Evolutionary conservation across 208 protist genomes (phyloP).

Genomic region (Trichomonas tenax): DNA sequence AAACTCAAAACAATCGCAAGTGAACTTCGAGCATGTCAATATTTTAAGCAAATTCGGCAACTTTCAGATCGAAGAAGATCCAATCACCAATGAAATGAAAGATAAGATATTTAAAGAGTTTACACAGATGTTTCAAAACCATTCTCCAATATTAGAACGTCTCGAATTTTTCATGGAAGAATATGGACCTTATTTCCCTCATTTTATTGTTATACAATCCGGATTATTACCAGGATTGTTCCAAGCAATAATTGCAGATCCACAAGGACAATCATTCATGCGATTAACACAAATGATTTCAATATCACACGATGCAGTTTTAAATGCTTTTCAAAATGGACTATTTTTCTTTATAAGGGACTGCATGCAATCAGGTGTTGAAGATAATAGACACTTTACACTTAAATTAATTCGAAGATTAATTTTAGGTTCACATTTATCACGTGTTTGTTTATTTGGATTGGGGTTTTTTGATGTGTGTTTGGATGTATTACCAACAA

Average conservation of each 20-base stretch:
- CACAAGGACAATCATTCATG: background rate
- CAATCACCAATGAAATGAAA: background rate
- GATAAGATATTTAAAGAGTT: background rate
- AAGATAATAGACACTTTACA: background rate
- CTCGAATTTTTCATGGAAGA: background rate
- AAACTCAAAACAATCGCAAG: background rate
- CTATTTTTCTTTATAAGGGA: background rate
- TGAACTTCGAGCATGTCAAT: background rate
- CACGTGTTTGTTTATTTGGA: background rate
- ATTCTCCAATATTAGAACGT: background rate
- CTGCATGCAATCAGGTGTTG: background rate
- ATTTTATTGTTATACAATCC: background rate
- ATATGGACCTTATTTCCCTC: background rate
- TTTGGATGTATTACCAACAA: background rate
- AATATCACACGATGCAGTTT: background rate
- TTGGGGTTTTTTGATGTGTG: background rate
- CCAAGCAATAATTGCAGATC: background rate
- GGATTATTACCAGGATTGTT: background rate
- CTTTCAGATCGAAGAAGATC: background rate
- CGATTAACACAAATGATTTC: background rate
- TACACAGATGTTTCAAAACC: background rate
- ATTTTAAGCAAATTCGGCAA: background rate
- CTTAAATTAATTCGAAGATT: background rate
- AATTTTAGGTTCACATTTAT: background rate
- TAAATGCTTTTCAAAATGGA: background rate